Percentiles rank a stretch among this genome's conserved stretches.
phyloP scores from a whole-genome alignment of 257 asterid species.

The Capsicum chinense region DNA sequence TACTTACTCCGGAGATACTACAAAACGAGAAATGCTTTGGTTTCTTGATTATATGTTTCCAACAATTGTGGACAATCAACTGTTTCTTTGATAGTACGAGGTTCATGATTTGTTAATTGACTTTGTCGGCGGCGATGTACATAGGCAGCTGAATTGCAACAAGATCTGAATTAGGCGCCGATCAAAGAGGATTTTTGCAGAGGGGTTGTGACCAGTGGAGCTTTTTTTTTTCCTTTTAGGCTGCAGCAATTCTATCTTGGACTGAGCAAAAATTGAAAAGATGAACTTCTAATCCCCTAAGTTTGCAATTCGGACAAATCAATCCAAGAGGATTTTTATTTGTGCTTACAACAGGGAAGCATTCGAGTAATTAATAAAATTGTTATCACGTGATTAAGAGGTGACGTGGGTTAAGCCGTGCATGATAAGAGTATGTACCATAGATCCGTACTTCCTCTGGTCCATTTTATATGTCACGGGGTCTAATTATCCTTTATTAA shows the following conservation, averaged over 20 bases:
- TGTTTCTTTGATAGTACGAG: neutral
- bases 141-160: neutral
- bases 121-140: neutral
- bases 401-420: no score
- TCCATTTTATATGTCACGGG: no score
- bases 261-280: neutral
- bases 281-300: neutral
- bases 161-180: neutral
- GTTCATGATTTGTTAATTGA: neutral
- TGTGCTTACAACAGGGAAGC: neutral
- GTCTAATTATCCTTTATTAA: no score
- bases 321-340: neutral
- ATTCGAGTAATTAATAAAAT: no score
- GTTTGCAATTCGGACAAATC: neutral
- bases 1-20: constrained; percentile 41
- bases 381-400: no score
- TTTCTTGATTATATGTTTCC: neutral
- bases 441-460: no score
- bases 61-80: neutral
- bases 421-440: no score
- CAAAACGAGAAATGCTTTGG: neutral
- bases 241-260: neutral
- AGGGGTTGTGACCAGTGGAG: neutral
- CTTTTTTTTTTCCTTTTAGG: neutral
- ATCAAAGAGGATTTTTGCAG: neutral